Evolutionary conservation across 176 grass and related monocot species (phyloP).

Genomic region (Phragmites australis): DNA sequence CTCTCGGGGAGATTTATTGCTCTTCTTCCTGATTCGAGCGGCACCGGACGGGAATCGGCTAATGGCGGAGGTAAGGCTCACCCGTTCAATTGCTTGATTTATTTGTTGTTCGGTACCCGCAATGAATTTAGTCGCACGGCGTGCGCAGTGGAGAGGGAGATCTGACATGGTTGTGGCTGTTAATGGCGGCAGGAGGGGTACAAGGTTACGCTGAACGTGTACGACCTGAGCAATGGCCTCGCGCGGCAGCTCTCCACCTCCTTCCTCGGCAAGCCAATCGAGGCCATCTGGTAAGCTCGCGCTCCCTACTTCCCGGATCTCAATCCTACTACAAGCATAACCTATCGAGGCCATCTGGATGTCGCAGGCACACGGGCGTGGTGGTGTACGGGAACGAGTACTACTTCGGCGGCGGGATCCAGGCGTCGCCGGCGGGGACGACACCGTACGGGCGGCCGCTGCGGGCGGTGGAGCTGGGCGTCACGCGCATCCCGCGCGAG

Average conservation of each 20-base stretch:
- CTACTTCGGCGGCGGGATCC: conserved; percentile 84
- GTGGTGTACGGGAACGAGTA: conserved; percentile 82
- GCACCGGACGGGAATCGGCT: no score
- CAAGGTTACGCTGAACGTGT: conserved; percentile 82
- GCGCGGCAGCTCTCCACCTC: conserved; percentile 75
- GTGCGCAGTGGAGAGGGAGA: background rate
- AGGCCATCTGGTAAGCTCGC: conserved; percentile 68
- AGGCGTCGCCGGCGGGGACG: conserved; percentile 51
- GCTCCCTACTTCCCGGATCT: background rate
- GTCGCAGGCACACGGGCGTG: conserved; percentile 74
- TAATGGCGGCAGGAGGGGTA: conserved; percentile 64
- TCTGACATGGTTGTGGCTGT: conserved; percentile 10
- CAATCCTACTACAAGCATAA: background rate
- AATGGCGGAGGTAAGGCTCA: conserved; percentile 54
- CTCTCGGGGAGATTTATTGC: background rate
- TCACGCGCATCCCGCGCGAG: conserved; percentile 71
- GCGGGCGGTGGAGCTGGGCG: conserved; percentile 58
- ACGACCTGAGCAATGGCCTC: conserved; percentile 93
- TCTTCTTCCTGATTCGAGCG: background rate
- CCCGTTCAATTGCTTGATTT: background rate
- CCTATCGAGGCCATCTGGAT: conserved; percentile 82
- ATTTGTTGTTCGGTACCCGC: background rate
- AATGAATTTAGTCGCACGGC: background rate
- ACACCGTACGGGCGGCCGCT: conserved; percentile 72
- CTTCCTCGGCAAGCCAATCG: conserved; percentile 88